These are phyloP conservation scores for Podila horticola DNA, from an alignment of 192 early-diverging fungal genomes.

Conservation along the genomic window DNA sequence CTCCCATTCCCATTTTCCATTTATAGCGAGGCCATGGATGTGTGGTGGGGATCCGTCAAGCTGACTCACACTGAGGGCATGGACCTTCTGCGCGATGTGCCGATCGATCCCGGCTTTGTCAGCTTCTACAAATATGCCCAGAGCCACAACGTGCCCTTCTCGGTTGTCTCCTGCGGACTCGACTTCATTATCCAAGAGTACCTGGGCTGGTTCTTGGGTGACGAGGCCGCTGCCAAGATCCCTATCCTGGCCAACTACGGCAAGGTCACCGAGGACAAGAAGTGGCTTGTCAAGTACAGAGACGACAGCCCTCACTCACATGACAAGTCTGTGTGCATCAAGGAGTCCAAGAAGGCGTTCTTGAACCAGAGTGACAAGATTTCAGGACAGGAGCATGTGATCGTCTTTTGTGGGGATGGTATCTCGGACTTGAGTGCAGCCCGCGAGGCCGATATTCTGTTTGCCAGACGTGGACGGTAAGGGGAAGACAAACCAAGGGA, in stretches of 20 bases:
- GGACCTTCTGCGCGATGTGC: slow-evolving; percentile 36
- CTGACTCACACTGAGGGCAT: slow-evolving; percentile 29
- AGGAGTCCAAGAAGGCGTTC: slow-evolving; percentile 23
- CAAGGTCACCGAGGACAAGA: slow-evolving; percentile 41
- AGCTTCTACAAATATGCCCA: slow-evolving; percentile 63
- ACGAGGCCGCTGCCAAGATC: slow-evolving; percentile 55
- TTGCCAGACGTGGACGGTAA: slow-evolving; percentile 71
- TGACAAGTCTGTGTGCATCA: slow-evolving; percentile 65
- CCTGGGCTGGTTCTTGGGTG: slow-evolving; percentile 59
- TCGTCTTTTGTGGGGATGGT: slow-evolving; percentile 85
- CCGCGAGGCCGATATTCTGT: slow-evolving; percentile 76
- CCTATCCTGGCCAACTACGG: slow-evolving; percentile 72
- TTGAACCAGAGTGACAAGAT: slow-evolving; percentile 10
- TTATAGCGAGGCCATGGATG: slow-evolving; percentile 35
- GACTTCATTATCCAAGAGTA: slow-evolving; percentile 61
- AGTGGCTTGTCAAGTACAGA: slow-evolving; percentile 71
- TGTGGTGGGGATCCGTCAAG: slow-evolving; percentile 30
- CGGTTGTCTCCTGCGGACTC: slow-evolving; percentile 70
- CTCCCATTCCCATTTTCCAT: background rate
- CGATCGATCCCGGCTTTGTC: slow-evolving; percentile 72
- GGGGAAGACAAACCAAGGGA: background rate
- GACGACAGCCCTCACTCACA: slow-evolving; percentile 73
- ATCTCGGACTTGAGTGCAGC: slow-evolving; percentile 82
- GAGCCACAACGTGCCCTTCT: slow-evolving; percentile 64
- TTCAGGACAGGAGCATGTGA: slow-evolving; percentile 32